Conservation (phyloP, 2,329 filamentous ascomycete species). For the Rutstroemia sp. region DNA sequence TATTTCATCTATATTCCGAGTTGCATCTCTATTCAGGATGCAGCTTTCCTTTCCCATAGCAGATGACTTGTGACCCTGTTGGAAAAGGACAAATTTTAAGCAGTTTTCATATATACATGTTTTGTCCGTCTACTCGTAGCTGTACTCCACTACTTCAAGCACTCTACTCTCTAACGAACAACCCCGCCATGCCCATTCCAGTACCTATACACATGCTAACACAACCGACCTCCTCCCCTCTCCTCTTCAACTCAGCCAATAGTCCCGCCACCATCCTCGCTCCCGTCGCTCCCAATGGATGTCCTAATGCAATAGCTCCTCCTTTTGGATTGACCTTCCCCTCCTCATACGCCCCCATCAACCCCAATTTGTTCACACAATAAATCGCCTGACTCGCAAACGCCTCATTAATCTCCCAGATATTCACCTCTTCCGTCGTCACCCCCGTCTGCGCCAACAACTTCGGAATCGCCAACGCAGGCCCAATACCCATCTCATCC, state of each 20-base stretch:
- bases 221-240: constrained; percentile 68
- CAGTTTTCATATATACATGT: no score
- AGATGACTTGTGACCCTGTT: no score
- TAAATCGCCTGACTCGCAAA: constrained; percentile 62
- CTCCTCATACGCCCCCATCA: constrained; percentile 54
- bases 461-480: constrained; percentile 78
- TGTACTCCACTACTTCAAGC: no score
- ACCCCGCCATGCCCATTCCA: constrained; percentile 68
- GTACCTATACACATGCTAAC: constrained; percentile 87
- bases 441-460: constrained; percentile 63
- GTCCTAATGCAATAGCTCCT: constrained; percentile 88
- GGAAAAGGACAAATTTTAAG: no score
- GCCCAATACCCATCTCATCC: constrained; percentile 92
- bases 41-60: no score
- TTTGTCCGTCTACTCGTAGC: no score
- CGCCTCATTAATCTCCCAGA: constrained; percentile 93
- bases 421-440: constrained; percentile 62
- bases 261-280: constrained; percentile 65
- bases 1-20: no score
- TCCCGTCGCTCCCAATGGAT: constrained; percentile 84
- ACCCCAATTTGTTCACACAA: constrained; percentile 62
- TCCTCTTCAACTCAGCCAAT: constrained; percentile 60
- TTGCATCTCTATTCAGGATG: no score
- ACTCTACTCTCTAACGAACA: constrained; percentile 56
- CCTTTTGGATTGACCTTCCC: constrained; percentile 84